These are phyloP conservation scores for Alternaria solani DNA, from an alignment of 2,329 filamentous ascomycete genomes.

Conservation along the genomic window DNA sequence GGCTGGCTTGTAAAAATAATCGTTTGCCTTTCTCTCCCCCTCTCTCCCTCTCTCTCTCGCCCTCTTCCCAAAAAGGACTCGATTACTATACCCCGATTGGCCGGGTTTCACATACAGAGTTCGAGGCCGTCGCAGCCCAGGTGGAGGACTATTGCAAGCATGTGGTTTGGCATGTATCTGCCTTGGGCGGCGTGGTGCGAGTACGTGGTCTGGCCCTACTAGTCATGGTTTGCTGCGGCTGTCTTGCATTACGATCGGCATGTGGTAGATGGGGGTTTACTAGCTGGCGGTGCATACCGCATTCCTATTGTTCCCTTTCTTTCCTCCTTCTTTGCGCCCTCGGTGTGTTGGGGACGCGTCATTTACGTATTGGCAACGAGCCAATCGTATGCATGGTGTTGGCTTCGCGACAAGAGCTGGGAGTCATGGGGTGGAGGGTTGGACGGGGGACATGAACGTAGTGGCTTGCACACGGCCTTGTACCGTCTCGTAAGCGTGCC, in stretches of 20 bases:
- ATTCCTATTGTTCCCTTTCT: constrained; percentile 5
- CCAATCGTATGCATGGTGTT: not conserved
- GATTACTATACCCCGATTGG: not conserved
- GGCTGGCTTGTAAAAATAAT: not conserved
- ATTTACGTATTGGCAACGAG: not conserved
- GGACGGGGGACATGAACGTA: not conserved
- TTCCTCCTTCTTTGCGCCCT: not conserved
- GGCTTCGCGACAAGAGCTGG: not conserved
- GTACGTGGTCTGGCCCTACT: no score
- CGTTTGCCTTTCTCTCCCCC: not conserved
- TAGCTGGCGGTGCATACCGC: not conserved
- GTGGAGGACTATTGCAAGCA: not conserved
- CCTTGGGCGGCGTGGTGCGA: not conserved
- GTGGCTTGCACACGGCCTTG: not conserved
- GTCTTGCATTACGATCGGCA: not conserved
- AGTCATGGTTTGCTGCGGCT: not conserved
- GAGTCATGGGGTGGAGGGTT: not conserved
- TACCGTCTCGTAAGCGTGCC: not conserved
- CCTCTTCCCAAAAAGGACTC: not conserved
- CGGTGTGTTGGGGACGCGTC: not conserved
- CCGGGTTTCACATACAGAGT: not conserved
- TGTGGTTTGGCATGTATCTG: not conserved
- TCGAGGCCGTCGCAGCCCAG: not conserved
- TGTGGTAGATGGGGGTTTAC: not conserved
- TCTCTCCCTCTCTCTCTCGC: no score